phyloP scores from a whole-genome alignment of 495 filamentous ascomycete species.

The Bacidia gigantensis region DNA sequence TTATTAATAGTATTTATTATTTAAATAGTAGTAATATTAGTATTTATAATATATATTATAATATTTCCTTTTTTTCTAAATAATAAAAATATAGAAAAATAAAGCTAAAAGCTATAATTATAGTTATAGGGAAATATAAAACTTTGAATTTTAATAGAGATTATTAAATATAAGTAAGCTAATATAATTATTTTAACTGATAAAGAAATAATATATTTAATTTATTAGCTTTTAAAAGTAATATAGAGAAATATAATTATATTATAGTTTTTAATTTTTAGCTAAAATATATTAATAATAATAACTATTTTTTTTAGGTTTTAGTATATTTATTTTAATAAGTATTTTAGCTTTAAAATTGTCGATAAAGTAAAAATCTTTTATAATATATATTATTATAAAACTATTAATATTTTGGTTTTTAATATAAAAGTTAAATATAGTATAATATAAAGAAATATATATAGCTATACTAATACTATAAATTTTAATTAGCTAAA shows the following conservation, averaged over 20 bases:
- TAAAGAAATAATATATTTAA: not conserved
- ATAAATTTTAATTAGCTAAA: too few relatives aligned
- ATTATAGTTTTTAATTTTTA: not conserved
- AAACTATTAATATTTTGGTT: not conserved
- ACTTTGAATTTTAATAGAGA: not conserved
- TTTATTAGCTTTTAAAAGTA: not conserved
- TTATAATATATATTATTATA: not conserved
- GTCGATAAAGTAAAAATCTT: constrained; percentile 2
- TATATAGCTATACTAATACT: too few relatives aligned
- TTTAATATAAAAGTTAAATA: constrained; percentile 1
- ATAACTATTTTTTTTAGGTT: not conserved
- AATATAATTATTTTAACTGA: not conserved
- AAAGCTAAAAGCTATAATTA: constrained; percentile 3
- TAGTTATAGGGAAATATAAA: not conserved
- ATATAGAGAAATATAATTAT: not conserved
- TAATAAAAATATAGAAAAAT: not conserved
- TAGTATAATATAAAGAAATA: not conserved
- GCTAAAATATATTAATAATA: not conserved
- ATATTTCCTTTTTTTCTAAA: not conserved
- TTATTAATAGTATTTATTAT: not conserved
- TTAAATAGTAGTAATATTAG: not conserved
- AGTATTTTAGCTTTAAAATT: not conserved
- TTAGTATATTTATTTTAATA: not conserved
- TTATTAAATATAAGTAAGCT: not conserved
- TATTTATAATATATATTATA: not conserved